Evolutionary conservation across 2,329 filamentous ascomycete genomes (phyloP).

Genomic region (Colletotrichum orbiculare): DNA sequence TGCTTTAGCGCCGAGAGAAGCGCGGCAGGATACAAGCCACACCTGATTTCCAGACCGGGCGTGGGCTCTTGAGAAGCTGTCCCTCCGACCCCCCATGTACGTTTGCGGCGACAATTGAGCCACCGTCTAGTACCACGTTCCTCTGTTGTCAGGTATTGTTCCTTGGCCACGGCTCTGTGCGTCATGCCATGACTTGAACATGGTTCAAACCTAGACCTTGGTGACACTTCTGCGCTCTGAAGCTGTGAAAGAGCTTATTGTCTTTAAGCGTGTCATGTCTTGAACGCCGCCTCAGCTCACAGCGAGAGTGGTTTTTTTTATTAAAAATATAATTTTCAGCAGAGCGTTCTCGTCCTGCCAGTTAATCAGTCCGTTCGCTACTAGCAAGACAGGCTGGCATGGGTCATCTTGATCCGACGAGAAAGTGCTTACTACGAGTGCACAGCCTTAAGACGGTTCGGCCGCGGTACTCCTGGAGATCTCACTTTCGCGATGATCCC

Average conservation of each 20-base stretch:
- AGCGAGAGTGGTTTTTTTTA: too few species aligned
- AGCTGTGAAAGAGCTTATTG: background rate
- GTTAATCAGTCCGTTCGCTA: too few species aligned
- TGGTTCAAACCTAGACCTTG: slow-evolving; percentile 3
- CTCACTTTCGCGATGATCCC: slow-evolving; percentile 12
- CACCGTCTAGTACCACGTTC: slow-evolving; percentile 22
- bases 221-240: slow-evolving; percentile 10
- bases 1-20: slow-evolving; percentile 23
- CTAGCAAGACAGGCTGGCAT: too few species aligned
- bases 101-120: slow-evolving; percentile 24
- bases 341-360: too few species aligned
- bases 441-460: slow-evolving; percentile 22
- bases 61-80: slow-evolving; percentile 2
- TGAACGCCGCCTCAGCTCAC: too few species aligned
- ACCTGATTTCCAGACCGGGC: slow-evolving; percentile 30
- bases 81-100: slow-evolving; percentile 9
- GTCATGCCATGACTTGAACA: slow-evolving; percentile 10
- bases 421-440: slow-evolving; percentile 10
- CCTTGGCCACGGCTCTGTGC: background rate
- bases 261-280: background rate
- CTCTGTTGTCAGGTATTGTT: background rate
- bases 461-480: slow-evolving; percentile 26
- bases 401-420: background rate
- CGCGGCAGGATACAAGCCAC: slow-evolving; percentile 29
- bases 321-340: too few species aligned